These are phyloP conservation scores for Discostella pseudostelligera DNA, from an alignment of 108 stramenopile species.

Conservation along the genomic window DNA sequence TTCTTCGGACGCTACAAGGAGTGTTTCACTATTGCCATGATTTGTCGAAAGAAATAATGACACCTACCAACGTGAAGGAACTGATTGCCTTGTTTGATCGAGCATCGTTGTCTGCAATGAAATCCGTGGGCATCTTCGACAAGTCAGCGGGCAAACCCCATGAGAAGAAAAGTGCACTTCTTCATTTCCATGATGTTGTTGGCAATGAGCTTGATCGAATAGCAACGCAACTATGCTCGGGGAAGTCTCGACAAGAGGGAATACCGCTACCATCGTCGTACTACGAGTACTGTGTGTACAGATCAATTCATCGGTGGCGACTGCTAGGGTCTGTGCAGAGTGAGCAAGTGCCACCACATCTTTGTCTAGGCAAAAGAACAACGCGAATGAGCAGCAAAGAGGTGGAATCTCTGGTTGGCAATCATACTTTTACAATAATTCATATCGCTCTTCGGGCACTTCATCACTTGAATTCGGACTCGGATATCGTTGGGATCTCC, in stretches of 20 bases:
- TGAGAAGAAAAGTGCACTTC: constrained; percentile 10
- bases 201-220: constrained; percentile 30
- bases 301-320: constrained; percentile 35
- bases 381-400: constrained; percentile 2
- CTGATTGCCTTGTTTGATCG: constrained; percentile 31
- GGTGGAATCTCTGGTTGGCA: constrained; percentile 23
- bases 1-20: constrained; percentile 8
- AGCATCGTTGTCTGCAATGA: constrained; percentile 38
- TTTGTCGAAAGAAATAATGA: background rate
- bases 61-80: constrained; percentile 13
- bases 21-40: background rate
- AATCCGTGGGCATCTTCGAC: constrained; percentile 15
- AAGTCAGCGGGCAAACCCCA: constrained; percentile 1
- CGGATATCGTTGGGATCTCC: background rate
- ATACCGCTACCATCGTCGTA: constrained; percentile 25
- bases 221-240: constrained; percentile 6
- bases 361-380: constrained; percentile 9
- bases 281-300: constrained; percentile 37
- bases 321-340: constrained; percentile 10
- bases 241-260: background rate
- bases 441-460: constrained; percentile 15
- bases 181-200: constrained; percentile 30
- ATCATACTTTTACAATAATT: constrained; percentile 15
- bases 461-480: background rate
- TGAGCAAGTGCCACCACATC: background rate